phyloP scores from a whole-genome alignment of 148 eudicot species.

The Bassia scoparia region DNA sequence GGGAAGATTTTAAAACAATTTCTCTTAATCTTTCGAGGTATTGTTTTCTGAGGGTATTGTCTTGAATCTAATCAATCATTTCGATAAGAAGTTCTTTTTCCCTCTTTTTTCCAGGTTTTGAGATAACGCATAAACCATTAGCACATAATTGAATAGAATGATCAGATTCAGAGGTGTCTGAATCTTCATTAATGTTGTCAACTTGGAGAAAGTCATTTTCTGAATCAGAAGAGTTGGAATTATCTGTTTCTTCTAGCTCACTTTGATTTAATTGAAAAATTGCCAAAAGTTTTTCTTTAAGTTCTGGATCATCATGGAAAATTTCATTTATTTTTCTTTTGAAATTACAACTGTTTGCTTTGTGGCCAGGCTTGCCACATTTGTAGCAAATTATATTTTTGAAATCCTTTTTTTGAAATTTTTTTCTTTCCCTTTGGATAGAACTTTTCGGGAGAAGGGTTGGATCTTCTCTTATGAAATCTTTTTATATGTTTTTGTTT shows the following conservation, averaged over 20 bases:
- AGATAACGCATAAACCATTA: background rate
- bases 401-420: no score
- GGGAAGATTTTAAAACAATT: background rate
- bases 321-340: background rate
- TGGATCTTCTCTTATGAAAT: background rate
- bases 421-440: background rate
- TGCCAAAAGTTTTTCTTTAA: background rate
- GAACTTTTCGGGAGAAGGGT: background rate
- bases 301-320: background rate
- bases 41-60: background rate
- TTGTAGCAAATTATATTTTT: background rate
- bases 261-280: background rate
- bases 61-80: background rate
- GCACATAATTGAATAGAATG: background rate
- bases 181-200: background rate
- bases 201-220: background rate
- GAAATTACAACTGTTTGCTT: background rate
- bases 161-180: background rate
- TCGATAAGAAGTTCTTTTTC: background rate
- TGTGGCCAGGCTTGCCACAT: background rate
- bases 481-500: no score
- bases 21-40: background rate
- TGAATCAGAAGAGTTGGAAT: no score
- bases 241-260: background rate
- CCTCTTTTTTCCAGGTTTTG: background rate